These are phyloP conservation scores for Neophaeococcomyces mojaviensis DNA, from an alignment of 2,329 filamentous ascomycete genomes.

Conservation along the genomic window DNA sequence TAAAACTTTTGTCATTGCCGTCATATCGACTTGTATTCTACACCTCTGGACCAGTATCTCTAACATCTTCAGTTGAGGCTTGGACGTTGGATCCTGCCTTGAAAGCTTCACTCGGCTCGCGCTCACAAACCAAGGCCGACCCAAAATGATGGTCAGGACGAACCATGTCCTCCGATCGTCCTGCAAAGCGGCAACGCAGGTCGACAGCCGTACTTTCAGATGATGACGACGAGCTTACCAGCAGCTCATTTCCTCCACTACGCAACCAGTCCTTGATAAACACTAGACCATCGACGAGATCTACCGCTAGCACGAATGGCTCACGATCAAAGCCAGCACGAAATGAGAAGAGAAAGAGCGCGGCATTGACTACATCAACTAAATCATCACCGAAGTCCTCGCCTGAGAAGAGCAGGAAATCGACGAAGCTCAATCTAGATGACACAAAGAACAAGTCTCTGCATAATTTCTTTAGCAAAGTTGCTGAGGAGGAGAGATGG, in stretches of 20 bases:
- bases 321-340: neutral
- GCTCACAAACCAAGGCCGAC: no score
- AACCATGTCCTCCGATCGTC: conserved; percentile 14
- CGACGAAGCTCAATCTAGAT: conserved; percentile 9
- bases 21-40: no score
- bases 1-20: no score
- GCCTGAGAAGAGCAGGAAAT: conserved; percentile 28
- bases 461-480: conserved; percentile 34
- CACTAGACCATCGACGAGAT: neutral
- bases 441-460: conserved; percentile 28
- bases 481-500: conserved; percentile 35
- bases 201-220: conserved; percentile 20
- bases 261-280: neutral
- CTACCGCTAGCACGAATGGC: neutral
- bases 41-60: no score
- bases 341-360: conserved; percentile 8
- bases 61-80: no score
- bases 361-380: conserved; percentile 3
- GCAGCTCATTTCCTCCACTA: neutral
- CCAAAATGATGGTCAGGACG: neutral
- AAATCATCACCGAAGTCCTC: conserved; percentile 25
- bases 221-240: conserved; percentile 12
- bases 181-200: conserved; percentile 24
- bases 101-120: no score
- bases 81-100: no score